Evolutionary conservation across 805 yeast species (phyloP).

Genomic region (Blastobotrys chiropterorum): DNA sequence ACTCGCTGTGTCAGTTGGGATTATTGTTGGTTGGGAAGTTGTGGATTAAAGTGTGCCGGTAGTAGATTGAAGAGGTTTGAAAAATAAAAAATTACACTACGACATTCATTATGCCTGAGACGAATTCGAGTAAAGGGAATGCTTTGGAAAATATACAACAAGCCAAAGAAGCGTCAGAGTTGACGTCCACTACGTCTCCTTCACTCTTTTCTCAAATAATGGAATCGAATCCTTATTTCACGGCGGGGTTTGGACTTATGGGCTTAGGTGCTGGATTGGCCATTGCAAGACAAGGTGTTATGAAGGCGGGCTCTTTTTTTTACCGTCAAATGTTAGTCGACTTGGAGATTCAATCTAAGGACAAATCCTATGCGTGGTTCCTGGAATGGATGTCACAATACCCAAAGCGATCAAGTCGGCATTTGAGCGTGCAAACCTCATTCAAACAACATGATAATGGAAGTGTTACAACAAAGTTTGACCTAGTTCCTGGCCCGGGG

Average conservation of each 20-base stretch:
- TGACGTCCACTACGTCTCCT: no score
- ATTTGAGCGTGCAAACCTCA: slow-evolving; percentile 82
- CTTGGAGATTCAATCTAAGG: slow-evolving; percentile 87
- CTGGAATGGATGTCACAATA: slow-evolving; percentile 91
- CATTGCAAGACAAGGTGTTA: slow-evolving; percentile 60
- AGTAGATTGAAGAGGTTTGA: no score
- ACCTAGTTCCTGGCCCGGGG: slow-evolving; percentile 96
- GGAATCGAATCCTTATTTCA: slow-evolving; percentile 83
- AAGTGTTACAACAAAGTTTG: slow-evolving; percentile 76
- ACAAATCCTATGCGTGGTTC: slow-evolving; percentile 91
- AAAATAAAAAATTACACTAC: no score
- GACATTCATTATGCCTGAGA: neutral
- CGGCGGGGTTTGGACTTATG: slow-evolving; percentile 98
- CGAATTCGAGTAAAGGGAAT: no score
- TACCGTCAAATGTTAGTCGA: slow-evolving; percentile 85
- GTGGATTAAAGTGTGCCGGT: no score
- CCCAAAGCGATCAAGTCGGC: slow-evolving; percentile 70
- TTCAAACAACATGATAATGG: slow-evolving; percentile 90
- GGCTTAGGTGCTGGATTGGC: slow-evolving; percentile 87
- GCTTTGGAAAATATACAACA: no score
- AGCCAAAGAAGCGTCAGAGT: no score
- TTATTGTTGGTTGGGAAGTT: no score
- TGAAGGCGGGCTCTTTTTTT: slow-evolving; percentile 56
- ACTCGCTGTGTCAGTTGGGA: no score
- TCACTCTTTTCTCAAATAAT: slow-evolving; percentile 26